Percentiles rank a stretch among this genome's conserved stretches.
Evolutionary conservation across 139 green algal species (phyloP).

Genomic region (Chlorella sp.): DNA sequence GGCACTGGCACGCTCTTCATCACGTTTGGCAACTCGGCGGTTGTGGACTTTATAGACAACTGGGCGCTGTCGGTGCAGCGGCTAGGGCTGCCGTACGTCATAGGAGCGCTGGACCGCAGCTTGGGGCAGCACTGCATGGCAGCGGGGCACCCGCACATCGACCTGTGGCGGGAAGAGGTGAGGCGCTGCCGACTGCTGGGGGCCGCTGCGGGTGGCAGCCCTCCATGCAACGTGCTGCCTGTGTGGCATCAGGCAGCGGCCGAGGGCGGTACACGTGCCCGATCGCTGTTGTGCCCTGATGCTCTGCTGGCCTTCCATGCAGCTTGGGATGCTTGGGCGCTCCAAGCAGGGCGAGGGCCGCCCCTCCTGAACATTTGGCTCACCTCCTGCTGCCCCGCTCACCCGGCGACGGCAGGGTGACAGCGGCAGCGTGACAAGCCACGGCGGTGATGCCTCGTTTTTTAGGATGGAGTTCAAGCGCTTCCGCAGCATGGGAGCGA

Average conservation of each 20-base stretch:
- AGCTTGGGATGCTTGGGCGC: too few species aligned
- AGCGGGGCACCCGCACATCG: background rate
- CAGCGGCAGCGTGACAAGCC: background rate
- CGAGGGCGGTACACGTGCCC: too few species aligned
- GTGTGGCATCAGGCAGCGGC: too few species aligned
- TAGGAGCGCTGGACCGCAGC: background rate
- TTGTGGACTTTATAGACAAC: background rate
- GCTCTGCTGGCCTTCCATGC: too few species aligned
- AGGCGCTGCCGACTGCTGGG: background rate
- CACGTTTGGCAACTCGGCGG: slow-evolving; percentile 3
- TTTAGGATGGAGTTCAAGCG: background rate
- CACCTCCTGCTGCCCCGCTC: too few species aligned
- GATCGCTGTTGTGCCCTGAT: too few species aligned
- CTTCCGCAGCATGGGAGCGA: background rate
- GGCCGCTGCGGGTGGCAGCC: background rate
- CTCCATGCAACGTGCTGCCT: too few species aligned
- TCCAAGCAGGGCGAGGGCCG: too few species aligned
- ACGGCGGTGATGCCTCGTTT: background rate
- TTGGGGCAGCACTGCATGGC: background rate
- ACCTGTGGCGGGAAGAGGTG: background rate
- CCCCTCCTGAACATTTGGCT: too few species aligned
- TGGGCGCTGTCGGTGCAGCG: background rate
- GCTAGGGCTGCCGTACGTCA: background rate
- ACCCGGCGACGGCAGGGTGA: background rate
- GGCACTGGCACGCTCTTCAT: background rate